Base-by-base conservation (phyloP, 1,139 yeast genomes). In the Pichia sp. region DNA sequence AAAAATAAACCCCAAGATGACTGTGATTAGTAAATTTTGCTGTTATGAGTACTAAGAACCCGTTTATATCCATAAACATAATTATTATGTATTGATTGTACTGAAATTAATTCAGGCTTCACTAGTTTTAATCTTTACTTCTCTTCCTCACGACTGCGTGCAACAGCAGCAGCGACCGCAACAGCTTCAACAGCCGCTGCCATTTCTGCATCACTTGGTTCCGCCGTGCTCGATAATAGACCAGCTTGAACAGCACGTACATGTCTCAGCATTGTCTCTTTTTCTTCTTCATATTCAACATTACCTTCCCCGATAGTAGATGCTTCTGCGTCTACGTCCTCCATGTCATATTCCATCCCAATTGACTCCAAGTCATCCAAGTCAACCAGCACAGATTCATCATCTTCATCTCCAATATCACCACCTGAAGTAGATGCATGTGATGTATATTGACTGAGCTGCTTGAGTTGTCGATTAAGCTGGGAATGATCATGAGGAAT, bases 391-490 rank as follows among this genome's bases (percentile, higher is more conserved):
- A 55, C 55, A 1, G 54, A 50, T n/a, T 55, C 57, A 16, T 44
- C 50, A 49, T 46, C 38, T 3, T 48, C 48, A 16, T 40, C 42
- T 24, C 53, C 49, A 34, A 49, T 51, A 20, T 31, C 48, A 36
- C 48, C 56, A 46, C 38, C 46, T 16, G 52, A 50, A 58, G 49
- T 36, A 54, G 57, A 16, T 47, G 54, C 24, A 58, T 53, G 51
- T 56, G 59, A 17, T 55, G 65, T 51, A 57, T 63, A 53, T 57
- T 50, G 49, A 54, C 57, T 20, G 16, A 59, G 65, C 45, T 63
- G 66, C 44, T 63, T 63, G 34, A 66, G 56, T 50, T 66, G 67
- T 46, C 63, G 67, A 46, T 66, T 65, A 10, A 66, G 57, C 46
- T 65, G 68, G 3, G 66, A 58, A 51, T 65, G 68, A 50, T 65